phyloP scores from a whole-genome alignment of 805 yeast species.

The Lipomyces starkeyi region DNA sequence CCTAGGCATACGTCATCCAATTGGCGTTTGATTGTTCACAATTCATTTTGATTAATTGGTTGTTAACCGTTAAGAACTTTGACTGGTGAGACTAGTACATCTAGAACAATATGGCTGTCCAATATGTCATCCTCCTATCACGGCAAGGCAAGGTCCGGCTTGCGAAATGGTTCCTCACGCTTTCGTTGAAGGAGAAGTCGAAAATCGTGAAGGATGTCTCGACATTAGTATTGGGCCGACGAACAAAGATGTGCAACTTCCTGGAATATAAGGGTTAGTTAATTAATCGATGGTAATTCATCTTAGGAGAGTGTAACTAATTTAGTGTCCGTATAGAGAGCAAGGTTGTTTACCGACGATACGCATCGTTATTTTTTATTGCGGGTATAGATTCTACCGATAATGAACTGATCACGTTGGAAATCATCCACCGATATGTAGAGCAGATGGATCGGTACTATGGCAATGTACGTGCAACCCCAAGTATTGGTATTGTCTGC shows the following conservation, averaged over 20 bases:
- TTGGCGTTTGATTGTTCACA: background rate
- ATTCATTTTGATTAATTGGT: background rate
- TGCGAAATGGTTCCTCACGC: constrained; percentile 89
- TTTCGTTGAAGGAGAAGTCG: constrained; percentile 82
- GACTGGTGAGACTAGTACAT: background rate
- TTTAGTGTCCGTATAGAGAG: constrained; percentile 52
- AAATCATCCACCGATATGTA: constrained; percentile 88
- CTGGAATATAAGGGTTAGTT: constrained; percentile 71
- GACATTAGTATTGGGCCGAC: constrained; percentile 79
- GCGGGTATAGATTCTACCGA: constrained; percentile 83
- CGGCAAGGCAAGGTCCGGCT: constrained; percentile 95
- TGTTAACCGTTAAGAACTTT: background rate
- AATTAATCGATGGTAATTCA: background rate
- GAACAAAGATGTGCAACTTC: constrained; percentile 95
- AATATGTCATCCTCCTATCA: constrained; percentile 79
- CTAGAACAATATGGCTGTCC: constrained; percentile 63
- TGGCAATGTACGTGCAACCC: constrained; percentile 69
- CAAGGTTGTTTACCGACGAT: constrained; percentile 87
- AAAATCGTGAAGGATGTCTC: constrained; percentile 85
- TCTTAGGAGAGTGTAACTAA: background rate
- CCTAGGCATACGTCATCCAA: background rate
- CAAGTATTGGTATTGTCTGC: background rate
- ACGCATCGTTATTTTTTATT: constrained; percentile 90
- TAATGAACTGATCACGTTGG: constrained; percentile 85
- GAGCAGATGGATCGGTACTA: constrained; percentile 96